Percentiles rank a stretch among this genome's conserved stretches.
Evolutionary conservation across 2,329 filamentous ascomycete genomes (phyloP).

Genomic region (Zasmidium cellare): DNA sequence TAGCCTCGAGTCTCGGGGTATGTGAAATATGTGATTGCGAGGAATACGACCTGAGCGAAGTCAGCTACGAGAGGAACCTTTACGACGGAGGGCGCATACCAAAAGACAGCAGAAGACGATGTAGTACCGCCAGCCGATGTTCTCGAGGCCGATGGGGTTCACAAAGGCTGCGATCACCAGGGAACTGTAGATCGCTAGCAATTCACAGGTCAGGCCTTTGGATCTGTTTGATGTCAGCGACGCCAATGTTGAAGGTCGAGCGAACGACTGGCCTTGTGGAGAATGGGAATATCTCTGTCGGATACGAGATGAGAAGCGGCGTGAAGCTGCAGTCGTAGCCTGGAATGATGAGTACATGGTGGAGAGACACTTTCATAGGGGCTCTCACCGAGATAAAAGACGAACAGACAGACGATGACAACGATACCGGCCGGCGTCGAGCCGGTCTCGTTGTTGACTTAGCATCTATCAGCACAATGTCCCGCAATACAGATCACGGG

Average conservation of each 20-base stretch:
- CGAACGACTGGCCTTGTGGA: slow-evolving; percentile 11
- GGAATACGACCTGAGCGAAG: slow-evolving; percentile 28
- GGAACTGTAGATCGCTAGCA: slow-evolving; percentile 28
- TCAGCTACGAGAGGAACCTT: background rate
- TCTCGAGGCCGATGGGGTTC: slow-evolving; percentile 40
- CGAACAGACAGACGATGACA: slow-evolving; percentile 25
- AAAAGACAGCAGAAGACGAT: slow-evolving; percentile 38
- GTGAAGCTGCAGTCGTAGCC: slow-evolving; percentile 25
- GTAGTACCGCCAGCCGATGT: slow-evolving; percentile 34
- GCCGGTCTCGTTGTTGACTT: slow-evolving; percentile 18
- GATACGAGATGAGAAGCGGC: slow-evolving; percentile 24
- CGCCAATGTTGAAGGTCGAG: background rate
- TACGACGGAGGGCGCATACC: slow-evolving; percentile 31
- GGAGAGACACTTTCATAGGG: background rate
- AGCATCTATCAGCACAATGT: background rate
- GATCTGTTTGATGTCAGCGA: slow-evolving; percentile 13
- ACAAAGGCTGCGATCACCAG: slow-evolving; percentile 33
- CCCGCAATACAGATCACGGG: background rate
- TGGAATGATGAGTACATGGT: background rate
- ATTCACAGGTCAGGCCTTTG: slow-evolving; percentile 27
- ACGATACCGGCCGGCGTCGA: slow-evolving; percentile 23
- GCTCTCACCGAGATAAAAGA: slow-evolving; percentile 19
- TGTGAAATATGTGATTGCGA: slow-evolving; percentile 30
- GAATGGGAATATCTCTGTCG: slow-evolving; percentile 27
- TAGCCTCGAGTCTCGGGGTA: slow-evolving; percentile 32